Conservation (phyloP, 1,139 yeast species). For the Candida mesenterica region DNA sequence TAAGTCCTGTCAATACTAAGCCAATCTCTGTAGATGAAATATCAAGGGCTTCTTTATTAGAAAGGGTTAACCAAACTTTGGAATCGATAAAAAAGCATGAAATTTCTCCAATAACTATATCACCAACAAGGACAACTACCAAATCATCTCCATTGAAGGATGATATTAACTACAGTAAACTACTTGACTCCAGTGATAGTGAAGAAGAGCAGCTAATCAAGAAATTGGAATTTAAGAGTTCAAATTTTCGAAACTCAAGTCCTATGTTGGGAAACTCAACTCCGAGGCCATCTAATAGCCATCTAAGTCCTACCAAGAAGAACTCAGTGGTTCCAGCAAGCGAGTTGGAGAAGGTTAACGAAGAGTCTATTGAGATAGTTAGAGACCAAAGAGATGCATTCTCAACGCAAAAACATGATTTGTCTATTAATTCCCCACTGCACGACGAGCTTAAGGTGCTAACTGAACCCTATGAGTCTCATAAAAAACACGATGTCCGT, state of each 20-base stretch:
- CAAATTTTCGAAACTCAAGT: constrained; percentile 9
- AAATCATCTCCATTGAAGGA: constrained; percentile 7
- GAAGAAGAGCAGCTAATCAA: constrained; percentile 12
- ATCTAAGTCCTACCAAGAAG: neutral
- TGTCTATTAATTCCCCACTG: no score
- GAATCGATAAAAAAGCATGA: constrained; percentile 14
- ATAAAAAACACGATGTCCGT: no score
- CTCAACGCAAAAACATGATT: no score
- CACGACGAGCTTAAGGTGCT: no score
- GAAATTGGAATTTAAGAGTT: constrained; percentile 3
- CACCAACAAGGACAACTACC: constrained; percentile 5
- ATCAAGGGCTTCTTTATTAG: constrained; percentile 16
- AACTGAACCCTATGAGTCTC: no score
- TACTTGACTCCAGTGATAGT: constrained; percentile 10
- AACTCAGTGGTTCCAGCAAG: neutral
- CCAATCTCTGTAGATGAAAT: constrained; percentile 5
- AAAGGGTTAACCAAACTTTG: constrained; percentile 17
- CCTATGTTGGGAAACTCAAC: constrained; percentile 14
- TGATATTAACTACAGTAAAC: neutral
- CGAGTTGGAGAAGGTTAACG: neutral
- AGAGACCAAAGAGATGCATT: no score
- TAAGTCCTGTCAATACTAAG: neutral
- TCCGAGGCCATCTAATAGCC: constrained; percentile 4
- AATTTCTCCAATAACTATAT: neutral
- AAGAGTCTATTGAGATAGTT: no score